phyloP scores from a whole-genome alignment of 2,329 filamentous ascomycete species.

The Harringtonia lauricola region DNA sequence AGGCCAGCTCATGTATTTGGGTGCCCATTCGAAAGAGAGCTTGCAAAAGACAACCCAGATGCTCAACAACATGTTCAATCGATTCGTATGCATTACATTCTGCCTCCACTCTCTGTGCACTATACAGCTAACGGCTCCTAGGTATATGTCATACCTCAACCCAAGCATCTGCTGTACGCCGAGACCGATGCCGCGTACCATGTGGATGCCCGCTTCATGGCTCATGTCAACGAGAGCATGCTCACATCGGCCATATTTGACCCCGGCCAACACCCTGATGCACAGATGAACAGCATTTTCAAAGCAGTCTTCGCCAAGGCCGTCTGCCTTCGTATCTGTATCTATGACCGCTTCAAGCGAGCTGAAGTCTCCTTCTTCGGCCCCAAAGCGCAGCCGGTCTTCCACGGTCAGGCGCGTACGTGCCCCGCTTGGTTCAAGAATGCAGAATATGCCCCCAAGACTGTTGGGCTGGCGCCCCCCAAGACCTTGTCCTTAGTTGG shows the following conservation, averaged over 20 bases:
- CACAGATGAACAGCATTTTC: conserved; percentile 7
- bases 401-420: conserved; percentile 8
- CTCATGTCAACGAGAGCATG: conserved; percentile 17
- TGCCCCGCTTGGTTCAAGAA: conserved; percentile 8
- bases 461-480: neutral
- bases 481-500: neutral
- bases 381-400: conserved; percentile 10
- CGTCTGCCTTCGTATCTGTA: conserved; percentile 17
- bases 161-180: conserved; percentile 15
- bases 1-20: conserved; percentile 13
- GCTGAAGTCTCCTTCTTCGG: conserved; percentile 13
- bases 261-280: conserved; percentile 8
- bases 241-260: conserved; percentile 19
- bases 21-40: neutral
- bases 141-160: neutral
- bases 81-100: conserved; percentile 9
- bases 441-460: conserved; percentile 7
- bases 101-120: neutral
- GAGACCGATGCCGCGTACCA: conserved; percentile 12
- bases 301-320: conserved; percentile 11
- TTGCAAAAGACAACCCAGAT: conserved; percentile 6
- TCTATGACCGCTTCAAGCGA: conserved; percentile 6
- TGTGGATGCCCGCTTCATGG: conserved; percentile 18
- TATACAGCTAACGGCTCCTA: neutral
- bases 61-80: conserved; percentile 13